These are phyloP conservation scores for Kluyveromyces sp. DNA, from an alignment of 1,139 yeast genomes.

Conservation along the genomic window DNA sequence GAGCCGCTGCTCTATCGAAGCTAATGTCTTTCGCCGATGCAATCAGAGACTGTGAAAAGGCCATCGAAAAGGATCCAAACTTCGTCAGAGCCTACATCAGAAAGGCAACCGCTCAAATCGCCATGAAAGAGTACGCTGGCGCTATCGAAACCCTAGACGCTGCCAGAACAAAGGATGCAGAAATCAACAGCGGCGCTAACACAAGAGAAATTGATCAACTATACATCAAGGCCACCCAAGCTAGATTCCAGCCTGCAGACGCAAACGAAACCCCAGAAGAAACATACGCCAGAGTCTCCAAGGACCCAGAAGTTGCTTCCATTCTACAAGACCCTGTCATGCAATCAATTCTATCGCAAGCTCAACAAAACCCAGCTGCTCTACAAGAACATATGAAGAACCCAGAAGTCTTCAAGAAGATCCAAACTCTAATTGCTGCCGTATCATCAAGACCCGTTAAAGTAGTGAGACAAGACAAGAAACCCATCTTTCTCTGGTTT, in stretches of 20 bases:
- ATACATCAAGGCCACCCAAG: conserved; percentile 65
- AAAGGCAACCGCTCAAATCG: conserved; percentile 91
- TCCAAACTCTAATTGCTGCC: conserved; percentile 86
- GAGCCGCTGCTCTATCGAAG: conserved; percentile 95
- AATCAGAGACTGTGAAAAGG: conserved; percentile 81
- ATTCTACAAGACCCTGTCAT: conserved; percentile 94
- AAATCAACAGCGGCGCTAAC: conserved; percentile 51
- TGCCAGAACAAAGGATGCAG: conserved; percentile 71
- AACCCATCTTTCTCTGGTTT: neutral
- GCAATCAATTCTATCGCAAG: conserved; percentile 93
- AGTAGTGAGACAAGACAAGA: neutral
- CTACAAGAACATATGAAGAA: conserved; percentile 96
- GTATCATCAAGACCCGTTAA: conserved; percentile 89
- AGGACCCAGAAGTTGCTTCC: conserved; percentile 89
- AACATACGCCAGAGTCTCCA: conserved; percentile 81
- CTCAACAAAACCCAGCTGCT: conserved; percentile 93
- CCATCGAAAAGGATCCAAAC: conserved; percentile 78
- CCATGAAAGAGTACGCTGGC: conserved; percentile 78
- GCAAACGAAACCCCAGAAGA: conserved; percentile 95
- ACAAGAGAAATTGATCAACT: conserved; percentile 75
- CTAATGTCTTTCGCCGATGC: conserved; percentile 97
- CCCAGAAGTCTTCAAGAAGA: conserved; percentile 85
- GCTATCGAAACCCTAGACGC: conserved; percentile 74
- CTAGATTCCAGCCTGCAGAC: conserved; percentile 65
- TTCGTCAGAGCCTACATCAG: conserved; percentile 94